These are phyloP conservation scores for Sporothrix schenckii DNA, from an alignment of 2,329 filamentous ascomycete species.

Conservation along the genomic window DNA sequence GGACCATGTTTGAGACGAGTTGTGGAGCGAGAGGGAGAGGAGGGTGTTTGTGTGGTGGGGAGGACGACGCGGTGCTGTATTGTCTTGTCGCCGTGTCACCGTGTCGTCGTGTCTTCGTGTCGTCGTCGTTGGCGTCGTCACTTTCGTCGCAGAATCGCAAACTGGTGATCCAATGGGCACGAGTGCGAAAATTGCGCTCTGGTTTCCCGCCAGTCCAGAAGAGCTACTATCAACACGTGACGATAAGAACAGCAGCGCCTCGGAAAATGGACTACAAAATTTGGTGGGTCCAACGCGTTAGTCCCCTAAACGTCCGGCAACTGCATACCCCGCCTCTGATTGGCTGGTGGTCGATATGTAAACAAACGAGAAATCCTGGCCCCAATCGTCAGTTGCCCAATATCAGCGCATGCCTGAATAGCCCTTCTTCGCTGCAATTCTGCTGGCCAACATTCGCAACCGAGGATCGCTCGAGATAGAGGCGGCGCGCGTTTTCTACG, in stretches of 20 bases:
- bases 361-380: conserved; percentile 31
- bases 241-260: conserved; percentile 2
- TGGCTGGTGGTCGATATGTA: conserved; percentile 32
- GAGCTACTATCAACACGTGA: conserved; percentile 30
- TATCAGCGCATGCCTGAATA: not conserved
- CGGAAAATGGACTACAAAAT: not conserved
- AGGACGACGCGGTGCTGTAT: not conserved
- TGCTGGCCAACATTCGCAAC: not conserved
- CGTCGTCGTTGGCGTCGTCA: not conserved
- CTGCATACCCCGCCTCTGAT: conserved; percentile 23
- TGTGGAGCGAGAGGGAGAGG: conserved; percentile 38
- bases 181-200: conserved; percentile 26
- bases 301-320: not conserved
- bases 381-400: conserved; percentile 11
- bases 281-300: not conserved
- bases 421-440: conserved; percentile 1
- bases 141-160: not conserved
- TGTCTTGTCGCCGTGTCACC: not conserved
- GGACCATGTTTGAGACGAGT: conserved; percentile 38
- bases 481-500: conserved; percentile 9
- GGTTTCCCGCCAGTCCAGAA: not conserved
- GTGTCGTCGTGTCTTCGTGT: not conserved
- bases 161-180: conserved; percentile 14
- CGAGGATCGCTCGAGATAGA: not conserved
- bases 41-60: conserved; percentile 40